A percentile compares a stretch with the other conserved stretches of the same genome.
Evolutionary conservation across 805 yeast species (phyloP).

Genomic region (Hanseniaspora osmophila): DNA sequence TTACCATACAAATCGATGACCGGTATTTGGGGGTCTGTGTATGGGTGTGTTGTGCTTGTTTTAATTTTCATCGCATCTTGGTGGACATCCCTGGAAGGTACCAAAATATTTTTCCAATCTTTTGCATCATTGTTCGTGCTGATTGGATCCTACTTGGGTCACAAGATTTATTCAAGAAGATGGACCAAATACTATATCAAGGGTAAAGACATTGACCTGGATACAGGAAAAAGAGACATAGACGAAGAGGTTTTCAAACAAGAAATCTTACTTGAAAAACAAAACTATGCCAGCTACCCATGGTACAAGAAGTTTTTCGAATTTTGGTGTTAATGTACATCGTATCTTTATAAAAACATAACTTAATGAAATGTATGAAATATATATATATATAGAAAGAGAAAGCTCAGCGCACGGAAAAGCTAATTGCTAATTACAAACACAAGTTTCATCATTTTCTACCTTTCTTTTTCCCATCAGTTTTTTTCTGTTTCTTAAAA

Average conservation of each 20-base stretch:
- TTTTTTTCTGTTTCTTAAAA: conserved; percentile 21
- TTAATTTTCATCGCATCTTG: conserved; percentile 56
- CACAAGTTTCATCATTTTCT: conserved; percentile 15
- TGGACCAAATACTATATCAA: conserved; percentile 22
- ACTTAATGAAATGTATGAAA: neutral
- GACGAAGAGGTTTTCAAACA: conserved; percentile 36
- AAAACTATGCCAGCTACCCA: conserved; percentile 3
- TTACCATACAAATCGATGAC: conserved; percentile 47
- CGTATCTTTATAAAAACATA: neutral
- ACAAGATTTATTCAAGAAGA: conserved; percentile 35
- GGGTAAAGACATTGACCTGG: conserved; percentile 39
- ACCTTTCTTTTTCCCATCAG: conserved; percentile 14
- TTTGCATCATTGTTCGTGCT: conserved; percentile 41
- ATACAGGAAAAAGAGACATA: conserved; percentile 41
- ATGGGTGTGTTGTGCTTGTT: conserved; percentile 39
- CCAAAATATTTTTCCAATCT: neutral
- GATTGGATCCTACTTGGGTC: conserved; percentile 40
- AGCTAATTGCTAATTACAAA: conserved; percentile 6
- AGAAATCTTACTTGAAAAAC: conserved; percentile 34
- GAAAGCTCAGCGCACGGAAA: neutral
- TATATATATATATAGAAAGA: neutral
- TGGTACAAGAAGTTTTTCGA: neutral
- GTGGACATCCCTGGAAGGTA: conserved; percentile 45
- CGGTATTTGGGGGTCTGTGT: conserved; percentile 49
- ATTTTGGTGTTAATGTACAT: neutral